Evolutionary conservation across 257 asterid species (phyloP).

Genomic region (Orobanche coerulescens): DNA sequence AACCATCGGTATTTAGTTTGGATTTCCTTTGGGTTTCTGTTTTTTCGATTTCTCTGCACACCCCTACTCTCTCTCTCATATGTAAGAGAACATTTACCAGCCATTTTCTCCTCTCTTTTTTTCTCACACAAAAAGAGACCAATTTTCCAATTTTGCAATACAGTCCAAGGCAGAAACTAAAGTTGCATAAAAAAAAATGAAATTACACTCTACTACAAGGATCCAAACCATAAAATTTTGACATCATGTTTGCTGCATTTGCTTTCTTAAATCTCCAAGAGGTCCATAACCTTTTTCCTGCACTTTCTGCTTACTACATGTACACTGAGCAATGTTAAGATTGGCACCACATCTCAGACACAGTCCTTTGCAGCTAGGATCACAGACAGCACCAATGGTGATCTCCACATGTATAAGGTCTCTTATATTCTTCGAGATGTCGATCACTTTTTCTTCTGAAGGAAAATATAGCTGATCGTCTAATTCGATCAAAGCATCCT

Average conservation of each 20-base stretch:
- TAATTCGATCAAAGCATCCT: conserved; percentile 39
- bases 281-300: conserved; percentile 52
- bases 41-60: too few relatives aligned
- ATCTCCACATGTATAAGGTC: conserved; percentile 85
- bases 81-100: too few relatives aligned
- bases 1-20: too few relatives aligned
- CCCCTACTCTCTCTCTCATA: too few relatives aligned
- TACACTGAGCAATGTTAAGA: conserved; percentile 50
- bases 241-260: conserved; percentile 51
- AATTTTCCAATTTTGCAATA: neutral
- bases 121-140: too few relatives aligned
- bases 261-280: conserved; percentile 53
- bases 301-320: conserved; percentile 31
- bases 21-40: too few relatives aligned
- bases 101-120: too few relatives aligned
- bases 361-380: conserved; percentile 65
- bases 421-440: conserved; percentile 81
- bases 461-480: conserved; percentile 84
- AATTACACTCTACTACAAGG: too few relatives aligned
- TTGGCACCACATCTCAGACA: conserved; percentile 71
- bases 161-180: neutral
- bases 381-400: conserved; percentile 60
- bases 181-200: neutral
- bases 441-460: conserved; percentile 42
- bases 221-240: too few relatives aligned